Evolutionary conservation across 1,284 basidiomycete species (phyloP), one percentile per base, ranked within the genome.

Genomic region (Ustanciosporium gigantosporum): DNA sequence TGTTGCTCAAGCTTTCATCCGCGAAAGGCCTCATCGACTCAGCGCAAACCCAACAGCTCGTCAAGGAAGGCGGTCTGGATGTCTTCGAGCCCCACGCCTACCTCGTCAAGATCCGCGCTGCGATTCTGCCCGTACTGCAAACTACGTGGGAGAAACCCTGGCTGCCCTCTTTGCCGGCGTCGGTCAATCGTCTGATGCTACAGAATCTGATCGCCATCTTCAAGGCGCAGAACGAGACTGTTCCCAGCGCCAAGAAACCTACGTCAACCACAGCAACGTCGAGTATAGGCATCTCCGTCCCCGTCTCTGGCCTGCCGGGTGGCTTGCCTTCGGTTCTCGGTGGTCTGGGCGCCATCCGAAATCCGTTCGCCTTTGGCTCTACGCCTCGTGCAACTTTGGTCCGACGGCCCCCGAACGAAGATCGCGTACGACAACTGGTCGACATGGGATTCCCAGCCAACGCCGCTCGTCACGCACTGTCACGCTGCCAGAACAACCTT

Each of bases 361-460:
- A 48, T 27, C 47, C 59, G 3, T 62, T 62, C 22, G 35, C 61
- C 4, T 46, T 61, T 11, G 55, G 59, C 14, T 67, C 39, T 22
- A 51, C 46, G 31, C 68, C 34, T 31, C 59, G 45, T 5, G 49
- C 38, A 23, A 48, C 49, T 13, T 48, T 41, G 22, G 36, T 49
- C 20, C 51, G 59, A 25, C 44, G 52, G 16, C 36, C 52, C 11
- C 70, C 68, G 5, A 72, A 78, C 44, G 71, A 76, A 34, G 55
- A 55, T 2, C 85, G 87, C 23, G 85, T 96, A 36, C 84, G 85
- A 39, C 88, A 91, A 69, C 82, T 98, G 39, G 87, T 86, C 15
- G 94, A 98, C 66, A 98, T 99, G 95, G 95, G 95, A 40, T 99
- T 98, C 80, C 86, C 89, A 21, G 85, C 90, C 8, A 84, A 84